These are phyloP conservation scores for Globomyces pollinis-pini DNA, from an alignment of 192 early-diverging fungal genomes.

Conservation along the genomic window DNA sequence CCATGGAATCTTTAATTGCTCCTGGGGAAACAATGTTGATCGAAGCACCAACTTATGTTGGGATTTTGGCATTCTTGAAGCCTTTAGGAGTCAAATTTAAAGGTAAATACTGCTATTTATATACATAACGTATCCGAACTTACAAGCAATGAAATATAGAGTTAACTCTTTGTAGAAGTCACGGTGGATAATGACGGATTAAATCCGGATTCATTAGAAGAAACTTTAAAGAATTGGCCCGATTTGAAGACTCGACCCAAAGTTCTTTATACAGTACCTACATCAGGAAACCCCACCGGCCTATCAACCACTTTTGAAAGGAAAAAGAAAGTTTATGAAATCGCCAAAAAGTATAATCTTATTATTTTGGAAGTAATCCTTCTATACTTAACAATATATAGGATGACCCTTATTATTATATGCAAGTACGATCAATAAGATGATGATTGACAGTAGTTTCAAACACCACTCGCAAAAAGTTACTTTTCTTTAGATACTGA, in stretches of 20 bases:
- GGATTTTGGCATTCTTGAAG: slow-evolving; percentile 37
- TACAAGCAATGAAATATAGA: too few species aligned
- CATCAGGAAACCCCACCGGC: slow-evolving; percentile 88
- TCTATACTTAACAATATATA: background rate
- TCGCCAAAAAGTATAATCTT: slow-evolving; percentile 67
- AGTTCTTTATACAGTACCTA: slow-evolving; percentile 71
- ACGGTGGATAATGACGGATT: background rate
- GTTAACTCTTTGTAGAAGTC: background rate
- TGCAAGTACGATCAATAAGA: slow-evolving; percentile 51
- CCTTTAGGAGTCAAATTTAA: slow-evolving; percentile 32
- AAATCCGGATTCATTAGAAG: background rate
- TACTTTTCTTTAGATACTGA: slow-evolving; percentile 88
- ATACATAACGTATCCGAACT: too few species aligned
- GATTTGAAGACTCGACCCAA: background rate
- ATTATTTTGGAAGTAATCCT: slow-evolving; percentile 64
- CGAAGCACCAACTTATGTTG: slow-evolving; percentile 46
- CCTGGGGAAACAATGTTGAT: slow-evolving; percentile 34
- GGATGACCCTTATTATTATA: slow-evolving; percentile 93
- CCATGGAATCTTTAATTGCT: slow-evolving; percentile 40
- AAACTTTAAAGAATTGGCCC: background rate
- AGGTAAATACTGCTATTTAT: too few species aligned
- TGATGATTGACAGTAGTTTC: slow-evolving; percentile 34
- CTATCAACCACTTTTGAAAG: slow-evolving; percentile 67
- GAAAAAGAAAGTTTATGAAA: slow-evolving; percentile 67
- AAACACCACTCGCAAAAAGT: slow-evolving; percentile 39